Evolutionary conservation across 2,329 filamentous ascomycete genomes (phyloP).

Genomic region (Fusarium sp.): DNA sequence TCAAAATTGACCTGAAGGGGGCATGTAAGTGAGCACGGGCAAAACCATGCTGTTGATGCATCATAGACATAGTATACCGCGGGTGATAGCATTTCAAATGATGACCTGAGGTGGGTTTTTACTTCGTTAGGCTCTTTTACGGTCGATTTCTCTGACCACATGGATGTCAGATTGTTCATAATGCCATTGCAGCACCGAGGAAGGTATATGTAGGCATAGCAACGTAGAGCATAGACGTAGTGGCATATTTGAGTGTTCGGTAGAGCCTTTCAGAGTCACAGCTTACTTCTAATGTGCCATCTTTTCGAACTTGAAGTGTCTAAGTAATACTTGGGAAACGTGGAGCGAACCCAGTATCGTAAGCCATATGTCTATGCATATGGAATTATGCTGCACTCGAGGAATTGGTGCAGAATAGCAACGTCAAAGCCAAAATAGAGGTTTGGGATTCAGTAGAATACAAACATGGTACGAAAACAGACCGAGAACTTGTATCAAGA

Average conservation of each 20-base stretch:
- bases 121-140: conserved; percentile 52
- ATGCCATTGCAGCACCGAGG: conserved; percentile 47
- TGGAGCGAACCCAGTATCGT: conserved; percentile 62
- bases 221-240: conserved; percentile 44
- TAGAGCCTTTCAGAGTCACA: conserved; percentile 61
- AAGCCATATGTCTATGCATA: conserved; percentile 63
- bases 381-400: conserved; percentile 63
- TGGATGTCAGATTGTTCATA: conserved; percentile 37
- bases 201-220: conserved; percentile 45
- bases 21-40: conserved; percentile 58
- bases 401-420: conserved; percentile 57
- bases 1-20: conserved; percentile 69
- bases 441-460: conserved; percentile 62
- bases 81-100: conserved; percentile 57
- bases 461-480: conserved; percentile 56
- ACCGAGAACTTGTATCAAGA: conserved; percentile 54
- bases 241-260: conserved; percentile 52
- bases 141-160: conserved; percentile 39
- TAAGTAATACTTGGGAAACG: conserved; percentile 60
- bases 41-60: conserved; percentile 60
- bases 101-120: conserved; percentile 48
- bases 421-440: conserved; percentile 57
- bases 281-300: conserved; percentile 60
- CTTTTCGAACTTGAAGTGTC: conserved; percentile 59
- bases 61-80: conserved; percentile 1